Conservation (phyloP, 495 filamentous ascomycete genomes). For the Xylaria sp. region DNA sequence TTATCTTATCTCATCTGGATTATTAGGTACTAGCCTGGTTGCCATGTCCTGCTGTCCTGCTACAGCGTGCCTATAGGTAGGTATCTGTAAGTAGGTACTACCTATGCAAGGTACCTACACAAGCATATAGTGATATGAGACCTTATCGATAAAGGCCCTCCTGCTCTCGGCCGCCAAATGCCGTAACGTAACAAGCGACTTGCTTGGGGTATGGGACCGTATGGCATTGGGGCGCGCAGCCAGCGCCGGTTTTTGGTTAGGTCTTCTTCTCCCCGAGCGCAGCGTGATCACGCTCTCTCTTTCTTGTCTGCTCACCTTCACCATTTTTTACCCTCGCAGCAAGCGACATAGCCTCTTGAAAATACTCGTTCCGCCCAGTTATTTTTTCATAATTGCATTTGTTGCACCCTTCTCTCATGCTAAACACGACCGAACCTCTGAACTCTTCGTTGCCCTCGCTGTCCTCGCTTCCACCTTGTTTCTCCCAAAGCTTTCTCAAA, state of each 20-base stretch:
- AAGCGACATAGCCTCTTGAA: constrained; percentile 1
- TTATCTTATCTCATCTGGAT: constrained; percentile 9
- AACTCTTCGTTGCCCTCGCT: constrained; percentile 9
- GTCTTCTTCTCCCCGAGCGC: constrained; percentile 27
- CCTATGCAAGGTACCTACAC: too few species aligned
- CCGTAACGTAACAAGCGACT: constrained; percentile 29
- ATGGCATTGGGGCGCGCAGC: constrained; percentile 25
- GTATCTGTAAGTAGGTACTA: background rate
- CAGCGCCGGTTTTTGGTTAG: constrained; percentile 31
- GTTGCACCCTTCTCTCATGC: constrained; percentile 16
- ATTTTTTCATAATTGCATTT: constrained; percentile 13
- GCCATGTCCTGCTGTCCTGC: too few species aligned
- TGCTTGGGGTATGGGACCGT: constrained; percentile 23
- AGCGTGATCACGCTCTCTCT: constrained; percentile 21
- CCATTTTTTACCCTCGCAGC: background rate
- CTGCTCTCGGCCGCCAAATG: constrained; percentile 29
- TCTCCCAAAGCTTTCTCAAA: constrained; percentile 21
- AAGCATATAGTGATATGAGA: too few species aligned
- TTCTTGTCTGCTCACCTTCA: constrained; percentile 23
- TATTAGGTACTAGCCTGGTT: background rate
- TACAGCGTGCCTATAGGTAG: background rate
- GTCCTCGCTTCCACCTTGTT: constrained; percentile 8
- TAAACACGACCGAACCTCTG: background rate
- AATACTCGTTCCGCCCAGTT: background rate
- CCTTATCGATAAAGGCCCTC: constrained; percentile 29